A percentile compares a stretch with the other conserved stretches of the same genome.
Evolutionary conservation across 352 stramenopile species (phyloP).

Genomic region (Phytophthora constricta): DNA sequence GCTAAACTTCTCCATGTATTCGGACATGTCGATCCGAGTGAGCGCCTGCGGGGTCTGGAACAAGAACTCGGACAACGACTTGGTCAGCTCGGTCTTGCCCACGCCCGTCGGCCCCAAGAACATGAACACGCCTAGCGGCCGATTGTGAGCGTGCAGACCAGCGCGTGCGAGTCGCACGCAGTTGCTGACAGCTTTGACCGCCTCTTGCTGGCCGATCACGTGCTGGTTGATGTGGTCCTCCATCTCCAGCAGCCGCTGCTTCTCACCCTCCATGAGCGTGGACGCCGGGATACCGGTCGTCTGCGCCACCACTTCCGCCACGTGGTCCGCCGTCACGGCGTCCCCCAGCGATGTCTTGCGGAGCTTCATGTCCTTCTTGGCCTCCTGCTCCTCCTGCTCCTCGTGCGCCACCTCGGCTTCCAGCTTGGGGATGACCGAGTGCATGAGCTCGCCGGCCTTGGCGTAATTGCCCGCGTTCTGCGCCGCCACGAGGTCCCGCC

Average conservation of each 20-base stretch:
- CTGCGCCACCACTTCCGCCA: constrained; percentile 89
- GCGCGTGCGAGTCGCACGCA: constrained; percentile 93
- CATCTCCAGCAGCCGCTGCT: constrained; percentile 95
- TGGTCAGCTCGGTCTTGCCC: constrained; percentile 98
- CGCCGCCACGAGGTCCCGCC: constrained; percentile 70
- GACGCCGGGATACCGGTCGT: constrained; percentile 95
- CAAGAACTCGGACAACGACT: constrained; percentile 94
- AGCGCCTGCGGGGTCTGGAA: constrained; percentile 96
- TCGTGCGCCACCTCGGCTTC: constrained; percentile 74
- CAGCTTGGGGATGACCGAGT: constrained; percentile 81
- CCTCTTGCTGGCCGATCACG: constrained; percentile 92
- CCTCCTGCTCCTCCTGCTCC: constrained; percentile 55
- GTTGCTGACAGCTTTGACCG: constrained; percentile 91
- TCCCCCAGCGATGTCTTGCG: constrained; percentile 81
- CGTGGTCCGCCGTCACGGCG: constrained; percentile 93
- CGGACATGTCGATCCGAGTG: constrained; percentile 97
- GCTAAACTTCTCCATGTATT: constrained; percentile 98
- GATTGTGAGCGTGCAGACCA: constrained; percentile 95
- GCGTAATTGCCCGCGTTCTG: constrained; percentile 84
- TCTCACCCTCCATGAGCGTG: constrained; percentile 96
- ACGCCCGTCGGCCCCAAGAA: constrained; percentile 95
- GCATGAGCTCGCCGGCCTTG: constrained; percentile 79
- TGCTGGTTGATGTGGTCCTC: constrained; percentile 91
- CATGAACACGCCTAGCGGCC: constrained; percentile 95
- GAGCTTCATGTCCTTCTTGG: constrained; percentile 34